phyloP scores from a whole-genome alignment of 257 asterid genomes.

The Paulownia fortunei region DNA sequence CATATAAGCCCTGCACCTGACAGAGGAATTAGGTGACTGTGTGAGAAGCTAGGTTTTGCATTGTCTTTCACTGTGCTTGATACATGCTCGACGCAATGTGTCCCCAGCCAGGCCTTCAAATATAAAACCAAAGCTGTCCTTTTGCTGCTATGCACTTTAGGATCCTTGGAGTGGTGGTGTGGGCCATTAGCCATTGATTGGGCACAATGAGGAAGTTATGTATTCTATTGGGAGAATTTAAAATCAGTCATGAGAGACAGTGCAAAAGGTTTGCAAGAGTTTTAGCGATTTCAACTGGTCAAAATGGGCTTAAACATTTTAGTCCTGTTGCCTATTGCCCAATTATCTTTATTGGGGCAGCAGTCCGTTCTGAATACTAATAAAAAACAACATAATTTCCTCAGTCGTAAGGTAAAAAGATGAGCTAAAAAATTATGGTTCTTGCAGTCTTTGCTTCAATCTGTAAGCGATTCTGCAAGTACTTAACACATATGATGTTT shows the following conservation, averaged over 20 bases:
- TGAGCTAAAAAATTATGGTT: neutral
- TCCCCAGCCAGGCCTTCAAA: neutral
- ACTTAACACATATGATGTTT: neutral
- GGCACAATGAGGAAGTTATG: neutral
- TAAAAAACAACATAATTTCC: neutral
- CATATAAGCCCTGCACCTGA: neutral
- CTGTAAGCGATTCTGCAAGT: neutral
- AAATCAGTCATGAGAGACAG: neutral
- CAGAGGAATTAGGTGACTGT: neutral
- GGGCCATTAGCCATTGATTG: neutral
- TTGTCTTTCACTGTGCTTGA: neutral
- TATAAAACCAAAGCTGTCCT: neutral
- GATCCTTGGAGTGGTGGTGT: neutral
- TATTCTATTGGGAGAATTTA: neutral
- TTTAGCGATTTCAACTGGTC: neutral
- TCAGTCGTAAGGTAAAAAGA: neutral
- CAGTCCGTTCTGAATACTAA: neutral
- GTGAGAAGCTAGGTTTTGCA: neutral
- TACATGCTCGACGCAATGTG: neutral
- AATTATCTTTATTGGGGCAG: neutral
- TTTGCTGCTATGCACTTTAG: neutral
- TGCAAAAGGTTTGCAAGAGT: neutral
- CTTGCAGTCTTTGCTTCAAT: neutral
- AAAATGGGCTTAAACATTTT: neutral
- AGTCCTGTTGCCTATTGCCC: neutral